Base-by-base conservation (phyloP, 257 asterid genomes). In the Thymus quinquecostatus region DNA sequence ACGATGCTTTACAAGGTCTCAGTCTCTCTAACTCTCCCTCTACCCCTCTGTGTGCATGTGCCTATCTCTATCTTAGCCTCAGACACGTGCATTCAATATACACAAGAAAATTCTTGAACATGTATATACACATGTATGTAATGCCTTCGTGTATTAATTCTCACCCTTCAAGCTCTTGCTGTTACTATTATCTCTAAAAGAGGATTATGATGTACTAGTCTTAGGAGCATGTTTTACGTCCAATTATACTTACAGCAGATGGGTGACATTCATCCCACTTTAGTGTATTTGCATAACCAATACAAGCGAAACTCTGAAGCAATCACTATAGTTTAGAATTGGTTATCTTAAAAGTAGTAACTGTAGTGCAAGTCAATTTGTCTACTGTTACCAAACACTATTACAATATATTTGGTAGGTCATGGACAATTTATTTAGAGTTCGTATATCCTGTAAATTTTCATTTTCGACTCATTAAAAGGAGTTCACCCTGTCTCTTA, bases 1-100 rank as follows among this genome's bases (percentile, higher is more conserved):
- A 94, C 99, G 6, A 94, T 94, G 99, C 99, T 94, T 81, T 91
- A 91, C 81, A 94, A 91, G 97, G 97, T 91, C 75, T 72, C 70
- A 6, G 57, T 45, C 60, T 30, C 66, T 41, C 43, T 40, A 21
- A 21, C 21, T 21, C 64, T 12, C 55, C 6, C 55, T 38, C 56
- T 3, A 36, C 40, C 40, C 40, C 14, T 28, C 2, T 28, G 40
- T 57, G 41, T 57, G 8, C 10, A 2, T 4, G 21, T 10, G 7
- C 10, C 21, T 28, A 1, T 10, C 40, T 8, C 40, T 30, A 3
- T 54, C 12, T 9, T 14, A 30, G 14, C 10, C 27, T 3, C 62
- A 10, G 41, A 38, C 41, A 38, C 41, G 6, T 28, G 13, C 44
- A 33, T 27, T 2, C 28, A 32, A 10, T 54, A 12, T 41, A 28